Conservation (phyloP, 345 rosid genomes). For the Pistacia vera region DNA sequence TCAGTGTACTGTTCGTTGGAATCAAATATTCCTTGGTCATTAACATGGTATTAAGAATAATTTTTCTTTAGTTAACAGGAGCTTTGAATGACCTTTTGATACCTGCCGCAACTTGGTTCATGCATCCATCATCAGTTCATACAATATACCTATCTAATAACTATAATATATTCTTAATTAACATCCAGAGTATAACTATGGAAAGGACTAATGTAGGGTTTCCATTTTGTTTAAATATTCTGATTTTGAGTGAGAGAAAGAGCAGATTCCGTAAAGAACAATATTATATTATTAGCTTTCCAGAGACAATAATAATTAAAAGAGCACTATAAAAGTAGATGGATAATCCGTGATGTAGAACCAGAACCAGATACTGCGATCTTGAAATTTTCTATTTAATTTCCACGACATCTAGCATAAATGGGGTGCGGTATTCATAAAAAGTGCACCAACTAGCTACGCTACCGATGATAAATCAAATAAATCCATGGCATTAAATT, state of each 20-base stretch:
- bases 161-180: no score
- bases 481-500: no score
- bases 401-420: no score
- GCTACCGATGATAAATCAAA: no score
- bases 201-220: slow-evolving; percentile 1
- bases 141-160: no score
- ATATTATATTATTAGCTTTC: slow-evolving; percentile 22
- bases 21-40: slow-evolving; percentile 14
- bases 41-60: slow-evolving; percentile 27
- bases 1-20: neutral
- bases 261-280: slow-evolving; percentile 18
- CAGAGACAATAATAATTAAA: neutral
- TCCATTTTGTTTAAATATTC: neutral
- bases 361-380: slow-evolving; percentile 32
- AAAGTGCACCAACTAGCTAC: no score
- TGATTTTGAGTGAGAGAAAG: neutral
- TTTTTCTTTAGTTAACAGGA: slow-evolving; percentile 20
- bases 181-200: no score
- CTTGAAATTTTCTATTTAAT: no score
- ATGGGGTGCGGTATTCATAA: no score
- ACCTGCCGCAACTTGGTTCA: no score
- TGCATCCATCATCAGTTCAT: no score
- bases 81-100: slow-evolving; percentile 30
- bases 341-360: slow-evolving; percentile 24
- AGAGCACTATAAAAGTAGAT: neutral